These are phyloP conservation scores for Candida succiphila DNA, from an alignment of 805 yeast species.

Conservation along the genomic window DNA sequence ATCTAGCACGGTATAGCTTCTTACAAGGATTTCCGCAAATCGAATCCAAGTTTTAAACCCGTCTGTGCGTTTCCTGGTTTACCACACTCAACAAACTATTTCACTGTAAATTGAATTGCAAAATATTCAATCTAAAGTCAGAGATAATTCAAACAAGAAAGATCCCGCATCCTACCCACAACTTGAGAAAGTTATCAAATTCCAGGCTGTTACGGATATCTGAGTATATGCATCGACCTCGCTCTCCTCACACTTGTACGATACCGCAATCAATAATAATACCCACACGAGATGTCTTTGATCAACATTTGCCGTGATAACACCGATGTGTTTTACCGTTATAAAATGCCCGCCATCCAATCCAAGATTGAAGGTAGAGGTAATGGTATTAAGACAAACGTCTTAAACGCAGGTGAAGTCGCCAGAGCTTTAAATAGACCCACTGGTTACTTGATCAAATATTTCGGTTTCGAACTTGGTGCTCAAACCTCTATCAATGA, in stretches of 20 bases:
- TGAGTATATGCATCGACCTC: no score
- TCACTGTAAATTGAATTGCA: not conserved
- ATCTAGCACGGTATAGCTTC: no score
- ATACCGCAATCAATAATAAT: no score
- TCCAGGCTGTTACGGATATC: no score
- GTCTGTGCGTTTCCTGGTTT: no score
- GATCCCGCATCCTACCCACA: no score
- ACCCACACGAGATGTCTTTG: slow-evolving; percentile 47
- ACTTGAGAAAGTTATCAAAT: no score
- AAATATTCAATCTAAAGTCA: not conserved
- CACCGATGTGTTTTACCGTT: slow-evolving; percentile 97
- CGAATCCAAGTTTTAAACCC: no score
- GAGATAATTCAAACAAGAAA: no score
- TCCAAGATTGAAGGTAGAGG: slow-evolving; percentile 98
- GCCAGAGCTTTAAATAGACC: slow-evolving; percentile 94
- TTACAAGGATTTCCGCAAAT: no score
- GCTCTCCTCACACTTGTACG: no score
- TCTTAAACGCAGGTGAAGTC: slow-evolving; percentile 83
- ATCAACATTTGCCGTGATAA: slow-evolving; percentile 95
- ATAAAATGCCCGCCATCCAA: slow-evolving; percentile 97
- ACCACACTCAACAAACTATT: not conserved
- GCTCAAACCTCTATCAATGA: slow-evolving; percentile 86
- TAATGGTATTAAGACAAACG: slow-evolving; percentile 96
- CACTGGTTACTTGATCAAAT: slow-evolving; percentile 83
- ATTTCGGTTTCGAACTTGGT: slow-evolving; percentile 93